Evolutionary conservation across 352 stramenopile genomes (phyloP).

Genomic region (Pythium monospermum): DNA sequence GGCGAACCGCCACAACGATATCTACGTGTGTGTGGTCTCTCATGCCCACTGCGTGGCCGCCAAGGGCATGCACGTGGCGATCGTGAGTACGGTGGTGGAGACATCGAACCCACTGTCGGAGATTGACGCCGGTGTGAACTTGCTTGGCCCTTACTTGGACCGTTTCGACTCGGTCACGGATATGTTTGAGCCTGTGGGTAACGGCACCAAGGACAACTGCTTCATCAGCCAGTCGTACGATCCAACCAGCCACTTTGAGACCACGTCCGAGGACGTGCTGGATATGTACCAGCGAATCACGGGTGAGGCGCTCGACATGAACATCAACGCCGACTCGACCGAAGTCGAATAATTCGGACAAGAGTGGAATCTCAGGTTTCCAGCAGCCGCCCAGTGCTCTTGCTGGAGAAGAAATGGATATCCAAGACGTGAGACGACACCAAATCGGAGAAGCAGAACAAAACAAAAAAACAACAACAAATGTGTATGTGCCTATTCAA

Average conservation of each 20-base stretch:
- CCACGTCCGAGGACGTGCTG: slow-evolving; percentile 95
- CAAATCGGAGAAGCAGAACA: too few relatives aligned
- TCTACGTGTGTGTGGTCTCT: slow-evolving; percentile 98
- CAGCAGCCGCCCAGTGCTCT: too few relatives aligned
- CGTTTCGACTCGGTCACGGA: slow-evolving; percentile 96
- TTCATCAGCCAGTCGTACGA: slow-evolving; percentile 96
- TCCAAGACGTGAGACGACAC: not conserved
- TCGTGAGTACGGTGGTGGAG: slow-evolving; percentile 98
- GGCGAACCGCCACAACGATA: slow-evolving; percentile 95
- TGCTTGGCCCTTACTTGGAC: slow-evolving; percentile 95
- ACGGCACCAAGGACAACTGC: slow-evolving; percentile 93
- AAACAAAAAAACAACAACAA: too few relatives aligned
- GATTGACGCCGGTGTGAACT: slow-evolving; percentile 91
- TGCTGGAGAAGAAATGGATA: not conserved
- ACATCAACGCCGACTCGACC: slow-evolving; percentile 95
- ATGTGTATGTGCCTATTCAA: too few relatives aligned
- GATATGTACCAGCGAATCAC: slow-evolving; percentile 98
- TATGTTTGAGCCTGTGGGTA: slow-evolving; percentile 91
- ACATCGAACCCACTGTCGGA: slow-evolving; percentile 94
- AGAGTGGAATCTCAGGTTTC: too few relatives aligned
- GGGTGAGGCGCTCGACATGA: slow-evolving; percentile 97
- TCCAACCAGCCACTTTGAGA: slow-evolving; percentile 96
- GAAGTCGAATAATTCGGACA: slow-evolving; percentile 82
- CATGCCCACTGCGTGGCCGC: slow-evolving; percentile 93
- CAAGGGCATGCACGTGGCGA: slow-evolving; percentile 97